Conservation (phyloP, 208 protist species). For the Trypanosoma caninum region DNA sequence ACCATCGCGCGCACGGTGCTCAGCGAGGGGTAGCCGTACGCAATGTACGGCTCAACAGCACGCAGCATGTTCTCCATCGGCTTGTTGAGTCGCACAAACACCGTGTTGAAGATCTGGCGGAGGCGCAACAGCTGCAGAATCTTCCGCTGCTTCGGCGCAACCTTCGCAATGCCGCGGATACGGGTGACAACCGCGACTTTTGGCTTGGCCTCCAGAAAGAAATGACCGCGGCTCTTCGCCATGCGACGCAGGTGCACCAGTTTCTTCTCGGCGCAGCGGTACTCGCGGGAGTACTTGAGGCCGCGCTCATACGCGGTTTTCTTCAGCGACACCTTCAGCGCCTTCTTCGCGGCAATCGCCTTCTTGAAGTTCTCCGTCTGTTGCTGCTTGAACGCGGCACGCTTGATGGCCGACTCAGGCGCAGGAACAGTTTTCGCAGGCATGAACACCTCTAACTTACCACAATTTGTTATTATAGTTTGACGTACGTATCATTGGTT, state of each 20-base stretch:
- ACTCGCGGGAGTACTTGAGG: constrained; percentile 96
- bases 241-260: constrained; percentile 83
- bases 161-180: constrained; percentile 99
- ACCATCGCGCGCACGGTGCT: constrained; percentile 97
- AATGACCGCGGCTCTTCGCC: constrained; percentile 92
- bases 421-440: constrained; percentile 70
- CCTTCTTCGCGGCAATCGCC: constrained; percentile 68
- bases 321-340: constrained; percentile 63
- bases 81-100: constrained; percentile 99
- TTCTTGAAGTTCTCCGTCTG: constrained; percentile 90
- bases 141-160: constrained; percentile 97
- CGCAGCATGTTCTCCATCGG: constrained; percentile 99
- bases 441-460: no score
- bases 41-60: constrained; percentile 98
- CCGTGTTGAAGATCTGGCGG: constrained; percentile 99
- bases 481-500: no score
- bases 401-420: constrained; percentile 87
- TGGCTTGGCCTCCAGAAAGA: constrained; percentile 97
- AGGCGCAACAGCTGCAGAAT: constrained; percentile 99
- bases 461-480: no score
- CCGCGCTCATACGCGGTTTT: constrained; percentile 68
- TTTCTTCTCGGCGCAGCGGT: constrained; percentile 88
- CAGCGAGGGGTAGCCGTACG: constrained; percentile 98
- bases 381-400: constrained; percentile 89
- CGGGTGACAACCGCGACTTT: constrained; percentile 99